Base-by-base conservation (phyloP, 495 filamentous ascomycete genomes). In the Xanthoparmelia taractica region DNA sequence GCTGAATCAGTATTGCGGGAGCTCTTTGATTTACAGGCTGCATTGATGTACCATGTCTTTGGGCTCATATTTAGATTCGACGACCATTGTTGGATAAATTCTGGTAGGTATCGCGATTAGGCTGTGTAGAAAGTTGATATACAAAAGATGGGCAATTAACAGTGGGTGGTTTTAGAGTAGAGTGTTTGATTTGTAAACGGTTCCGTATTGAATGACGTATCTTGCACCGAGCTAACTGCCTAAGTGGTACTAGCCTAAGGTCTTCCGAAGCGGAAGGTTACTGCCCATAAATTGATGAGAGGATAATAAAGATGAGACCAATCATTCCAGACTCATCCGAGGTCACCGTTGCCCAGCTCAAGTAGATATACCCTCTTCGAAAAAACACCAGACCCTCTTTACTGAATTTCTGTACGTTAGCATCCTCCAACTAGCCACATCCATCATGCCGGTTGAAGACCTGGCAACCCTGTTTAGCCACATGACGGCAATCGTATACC, bases 1-100 rank as follows among this genome's bases (percentile, higher is more conserved):
- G 56, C 6, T 7, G 8, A 48, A 52, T 52, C 25, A 52, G 15
- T 52, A 29, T 31, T 31, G 4, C 20, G 40, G 40, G 8, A 13
- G 40, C 17, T n/a, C 4, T 2, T 10, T 48, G 12, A 27, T n/a
- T 2, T 48, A n/a, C 3, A 1, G n/a, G 20, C 43, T 0, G 12
- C 8, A 8, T 10, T 43, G 10, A 52, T 17, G 5, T 58, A 58
- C 57, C 63, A 65, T 65, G 20, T 65, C 63, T 41, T 65, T 65
- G 15, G 63, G 63, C 10, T 65, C 63, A 61, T 65, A 65, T 61
- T 65, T 65, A 23, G 63, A 65, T 61, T 65, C 64, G 55, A 63
- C 64, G 17, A 55, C 59, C 64, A 66, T 66, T 55, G 10, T 18
- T 29, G 33, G 23, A 37, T 23, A n/a, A 36, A 23, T 23, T 43